Percentiles rank a stretch among this genome's conserved stretches.
phyloP scores from a whole-genome alignment of 148 eudicot species.

The Oxyria digyna region DNA sequence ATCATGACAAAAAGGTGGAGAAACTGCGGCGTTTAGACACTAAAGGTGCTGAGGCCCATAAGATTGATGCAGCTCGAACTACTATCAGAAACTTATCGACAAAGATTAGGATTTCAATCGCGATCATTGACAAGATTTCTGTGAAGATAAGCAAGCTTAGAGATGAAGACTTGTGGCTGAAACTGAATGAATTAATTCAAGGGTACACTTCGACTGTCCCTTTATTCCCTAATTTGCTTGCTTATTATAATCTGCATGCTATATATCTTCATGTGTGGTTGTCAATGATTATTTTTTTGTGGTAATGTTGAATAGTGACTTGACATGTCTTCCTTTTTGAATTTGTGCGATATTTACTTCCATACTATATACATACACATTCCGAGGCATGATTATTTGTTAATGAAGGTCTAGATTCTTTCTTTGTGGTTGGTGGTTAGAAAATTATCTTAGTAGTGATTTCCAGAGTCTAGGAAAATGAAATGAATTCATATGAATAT shows the following conservation, averaged over 20 bases:
- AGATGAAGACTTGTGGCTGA: slow-evolving; percentile 95
- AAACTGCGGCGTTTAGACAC: slow-evolving; percentile 57
- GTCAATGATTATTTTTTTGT: background rate
- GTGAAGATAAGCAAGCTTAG: slow-evolving; percentile 70
- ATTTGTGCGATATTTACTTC: background rate
- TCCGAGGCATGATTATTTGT: too few relatives aligned
- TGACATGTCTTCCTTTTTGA: background rate
- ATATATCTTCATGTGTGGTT: background rate
- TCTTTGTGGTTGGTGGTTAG: too few relatives aligned
- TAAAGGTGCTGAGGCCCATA: slow-evolving; percentile 77
- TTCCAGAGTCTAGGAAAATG: too few relatives aligned
- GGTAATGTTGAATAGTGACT: background rate
- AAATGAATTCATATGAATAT: too few relatives aligned
- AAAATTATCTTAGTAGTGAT: too few relatives aligned
- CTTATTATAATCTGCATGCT: background rate
- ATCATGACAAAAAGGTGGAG: slow-evolving; percentile 51
- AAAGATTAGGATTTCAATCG: slow-evolving; percentile 85
- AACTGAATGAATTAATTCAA: slow-evolving; percentile 55
- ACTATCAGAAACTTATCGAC: slow-evolving; percentile 68
- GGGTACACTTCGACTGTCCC: slow-evolving; percentile 74
- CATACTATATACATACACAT: too few relatives aligned
- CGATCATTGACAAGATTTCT: slow-evolving; percentile 80
- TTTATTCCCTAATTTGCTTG: background rate
- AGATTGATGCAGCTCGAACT: slow-evolving; percentile 52
- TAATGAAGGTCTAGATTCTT: too few relatives aligned